These are phyloP conservation scores for Hirsutella thompsonii DNA, from an alignment of 2,329 filamentous ascomycete genomes.

Conservation along the genomic window DNA sequence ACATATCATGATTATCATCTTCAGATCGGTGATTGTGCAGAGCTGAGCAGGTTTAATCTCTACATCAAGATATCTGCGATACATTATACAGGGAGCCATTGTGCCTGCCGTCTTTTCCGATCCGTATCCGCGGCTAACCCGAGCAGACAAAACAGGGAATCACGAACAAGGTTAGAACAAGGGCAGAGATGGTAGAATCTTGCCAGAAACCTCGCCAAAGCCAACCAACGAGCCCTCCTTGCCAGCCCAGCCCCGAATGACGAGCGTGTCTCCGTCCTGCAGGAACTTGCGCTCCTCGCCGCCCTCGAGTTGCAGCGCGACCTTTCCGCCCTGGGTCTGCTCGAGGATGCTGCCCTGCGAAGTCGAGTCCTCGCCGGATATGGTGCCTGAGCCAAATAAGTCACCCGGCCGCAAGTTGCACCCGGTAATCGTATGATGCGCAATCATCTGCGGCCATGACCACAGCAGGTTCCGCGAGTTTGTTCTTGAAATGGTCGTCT, in stretches of 20 bases:
- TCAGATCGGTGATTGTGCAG: not conserved
- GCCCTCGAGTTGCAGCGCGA: conserved; percentile 43
- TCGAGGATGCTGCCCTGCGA: conserved; percentile 61
- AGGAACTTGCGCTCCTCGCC: conserved; percentile 60
- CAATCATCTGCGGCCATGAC: conserved; percentile 75
- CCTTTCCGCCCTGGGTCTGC: conserved; percentile 57
- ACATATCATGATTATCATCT: too few relatives aligned
- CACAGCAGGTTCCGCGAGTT: conserved; percentile 45
- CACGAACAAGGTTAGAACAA: conserved; percentile 11
- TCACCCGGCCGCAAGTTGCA: conserved; percentile 66
- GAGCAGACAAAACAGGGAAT: too few relatives aligned
- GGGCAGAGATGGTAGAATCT: conserved; percentile 28
- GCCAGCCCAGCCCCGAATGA: conserved; percentile 53
- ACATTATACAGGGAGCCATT: too few relatives aligned
- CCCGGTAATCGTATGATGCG: conserved; percentile 67
- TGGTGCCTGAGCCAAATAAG: conserved; percentile 66
- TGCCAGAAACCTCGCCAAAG: conserved; percentile 61
- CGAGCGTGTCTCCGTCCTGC: conserved; percentile 60
- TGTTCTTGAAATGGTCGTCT: conserved; percentile 19
- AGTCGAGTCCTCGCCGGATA: conserved; percentile 49
- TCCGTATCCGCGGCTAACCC: too few relatives aligned
- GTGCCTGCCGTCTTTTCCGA: too few relatives aligned
- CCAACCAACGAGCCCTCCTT: conserved; percentile 56
- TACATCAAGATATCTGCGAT: too few relatives aligned
- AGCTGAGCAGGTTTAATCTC: too few relatives aligned